These are phyloP conservation scores for Saccharum hybrid DNA, from an alignment of 202 grass and related monocot species.

Conservation along the genomic window DNA sequence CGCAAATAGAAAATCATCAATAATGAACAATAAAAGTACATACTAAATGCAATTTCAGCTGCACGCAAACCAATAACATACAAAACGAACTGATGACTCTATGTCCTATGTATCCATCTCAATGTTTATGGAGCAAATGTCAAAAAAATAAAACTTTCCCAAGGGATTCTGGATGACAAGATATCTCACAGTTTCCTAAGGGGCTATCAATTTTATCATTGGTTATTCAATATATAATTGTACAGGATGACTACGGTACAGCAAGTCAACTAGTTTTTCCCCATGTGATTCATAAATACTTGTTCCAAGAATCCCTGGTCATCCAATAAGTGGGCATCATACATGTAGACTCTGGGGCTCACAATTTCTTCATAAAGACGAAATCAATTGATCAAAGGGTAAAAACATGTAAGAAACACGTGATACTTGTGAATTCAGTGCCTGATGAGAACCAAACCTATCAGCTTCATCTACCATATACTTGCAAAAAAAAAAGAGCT, in stretches of 20 bases:
- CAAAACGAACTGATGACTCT: conserved; percentile 10
- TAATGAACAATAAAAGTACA: conserved; percentile 29
- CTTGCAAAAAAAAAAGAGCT: too few species aligned
- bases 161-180: not conserved
- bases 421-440: not conserved
- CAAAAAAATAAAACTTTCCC: not conserved
- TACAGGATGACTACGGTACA: conserved; percentile 1
- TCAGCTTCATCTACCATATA: too few species aligned
- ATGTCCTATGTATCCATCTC: not conserved
- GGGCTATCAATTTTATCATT: conserved; percentile 14
- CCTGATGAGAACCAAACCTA: conserved; percentile 16
- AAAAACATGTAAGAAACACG: not conserved
- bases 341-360: not conserved
- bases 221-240: conserved; percentile 17
- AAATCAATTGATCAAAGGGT: not conserved
- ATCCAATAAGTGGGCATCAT: not conserved
- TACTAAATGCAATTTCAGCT: conserved; percentile 2
- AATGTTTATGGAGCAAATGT: conserved; percentile 16
- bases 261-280: conserved; percentile 12
- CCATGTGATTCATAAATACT: not conserved
- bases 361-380: conserved; percentile 7
- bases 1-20: conserved; percentile 42
- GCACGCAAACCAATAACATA: conserved; percentile 4
- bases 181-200: conserved; percentile 6
- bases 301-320: conserved; percentile 17